phyloP scores from a whole-genome alignment of 2,329 filamentous ascomycete genomes.

The Bipolaris gigantea region DNA sequence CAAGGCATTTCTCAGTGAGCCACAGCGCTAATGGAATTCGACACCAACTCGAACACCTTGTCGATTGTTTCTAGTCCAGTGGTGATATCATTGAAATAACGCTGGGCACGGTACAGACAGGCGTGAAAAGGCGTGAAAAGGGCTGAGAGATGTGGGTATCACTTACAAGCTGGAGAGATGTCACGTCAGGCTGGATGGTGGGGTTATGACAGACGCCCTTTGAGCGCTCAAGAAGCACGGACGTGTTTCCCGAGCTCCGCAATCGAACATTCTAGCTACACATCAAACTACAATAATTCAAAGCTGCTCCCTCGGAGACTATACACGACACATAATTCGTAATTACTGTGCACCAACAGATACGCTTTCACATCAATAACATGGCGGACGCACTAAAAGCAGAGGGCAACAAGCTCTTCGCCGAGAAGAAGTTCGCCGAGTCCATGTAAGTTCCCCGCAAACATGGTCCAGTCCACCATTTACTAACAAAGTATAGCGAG shows the following conservation, averaged over 20 bases:
- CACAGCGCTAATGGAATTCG: neutral
- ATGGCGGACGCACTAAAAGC: conserved; percentile 88
- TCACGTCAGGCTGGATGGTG: conserved; percentile 10
- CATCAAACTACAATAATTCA: conserved; percentile 40
- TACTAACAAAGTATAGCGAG: conserved; percentile 59
- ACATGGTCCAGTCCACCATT: conserved; percentile 5
- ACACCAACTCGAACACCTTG: neutral
- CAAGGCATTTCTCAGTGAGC: neutral
- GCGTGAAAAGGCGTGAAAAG: neutral
- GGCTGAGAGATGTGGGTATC: conserved; percentile 8
- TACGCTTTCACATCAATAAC: conserved; percentile 19
- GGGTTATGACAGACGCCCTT: conserved; percentile 28
- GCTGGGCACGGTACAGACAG: neutral
- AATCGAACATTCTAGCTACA: conserved; percentile 44
- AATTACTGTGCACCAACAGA: conserved; percentile 3
- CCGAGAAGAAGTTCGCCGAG: conserved; percentile 93
- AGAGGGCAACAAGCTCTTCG: conserved; percentile 97
- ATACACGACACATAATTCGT: conserved; percentile 13
- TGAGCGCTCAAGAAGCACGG: conserved; percentile 29
- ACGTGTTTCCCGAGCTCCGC: conserved; percentile 16
- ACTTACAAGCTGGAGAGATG: conserved; percentile 9
- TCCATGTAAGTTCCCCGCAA: conserved; percentile 73
- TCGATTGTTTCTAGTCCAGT: no score
- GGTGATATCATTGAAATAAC: neutral
- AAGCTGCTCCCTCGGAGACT: conserved; percentile 29